Conservation (phyloP, 1,284 basidiomycete species). For the Austroboletus niveus region DNA sequence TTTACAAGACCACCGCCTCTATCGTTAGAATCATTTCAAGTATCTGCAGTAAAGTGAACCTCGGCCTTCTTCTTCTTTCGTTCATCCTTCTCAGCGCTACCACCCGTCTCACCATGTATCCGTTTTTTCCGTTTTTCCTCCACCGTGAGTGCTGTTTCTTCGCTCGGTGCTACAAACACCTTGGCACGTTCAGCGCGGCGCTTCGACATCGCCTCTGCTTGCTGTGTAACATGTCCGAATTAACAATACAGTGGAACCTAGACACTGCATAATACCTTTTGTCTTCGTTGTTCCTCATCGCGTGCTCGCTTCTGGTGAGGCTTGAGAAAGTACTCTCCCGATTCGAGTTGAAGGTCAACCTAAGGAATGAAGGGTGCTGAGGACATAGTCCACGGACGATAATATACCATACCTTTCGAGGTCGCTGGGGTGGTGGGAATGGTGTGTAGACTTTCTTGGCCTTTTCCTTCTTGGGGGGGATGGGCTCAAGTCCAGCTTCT, state of each 20-base stretch:
- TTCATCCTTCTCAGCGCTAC: constrained; percentile 25
- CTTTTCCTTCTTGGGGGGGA: constrained; percentile 40
- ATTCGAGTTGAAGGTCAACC: constrained; percentile 93
- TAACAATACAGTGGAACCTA: neutral
- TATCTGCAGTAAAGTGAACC: constrained; percentile 20
- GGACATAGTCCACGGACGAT: neutral
- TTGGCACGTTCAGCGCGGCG: constrained; percentile 77
- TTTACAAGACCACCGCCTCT: neutral
- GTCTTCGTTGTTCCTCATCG: constrained; percentile 61
- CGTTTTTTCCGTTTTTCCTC: constrained; percentile 76
- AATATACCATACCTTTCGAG: constrained; percentile 68
- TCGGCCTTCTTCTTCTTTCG: constrained; percentile 30
- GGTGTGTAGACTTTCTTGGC: constrained; percentile 98
- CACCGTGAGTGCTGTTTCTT: constrained; percentile 67
- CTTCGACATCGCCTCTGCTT: constrained; percentile 69
- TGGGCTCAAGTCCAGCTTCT: constrained; percentile 55
- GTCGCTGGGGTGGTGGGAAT: constrained; percentile 94
- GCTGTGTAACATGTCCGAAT: constrained; percentile 43
- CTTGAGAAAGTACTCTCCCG: constrained; percentile 98
- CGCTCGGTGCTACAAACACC: constrained; percentile 80
- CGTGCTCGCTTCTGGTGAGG: constrained; percentile 73
- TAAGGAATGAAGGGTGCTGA: constrained; percentile 30
- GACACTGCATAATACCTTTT: constrained; percentile 57
- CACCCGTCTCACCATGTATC: constrained; percentile 34
- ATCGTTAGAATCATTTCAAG: constrained; percentile 9